phyloP scores from a whole-genome alignment of 2,329 filamentous ascomycete species.

The Shiraia sp. region DNA sequence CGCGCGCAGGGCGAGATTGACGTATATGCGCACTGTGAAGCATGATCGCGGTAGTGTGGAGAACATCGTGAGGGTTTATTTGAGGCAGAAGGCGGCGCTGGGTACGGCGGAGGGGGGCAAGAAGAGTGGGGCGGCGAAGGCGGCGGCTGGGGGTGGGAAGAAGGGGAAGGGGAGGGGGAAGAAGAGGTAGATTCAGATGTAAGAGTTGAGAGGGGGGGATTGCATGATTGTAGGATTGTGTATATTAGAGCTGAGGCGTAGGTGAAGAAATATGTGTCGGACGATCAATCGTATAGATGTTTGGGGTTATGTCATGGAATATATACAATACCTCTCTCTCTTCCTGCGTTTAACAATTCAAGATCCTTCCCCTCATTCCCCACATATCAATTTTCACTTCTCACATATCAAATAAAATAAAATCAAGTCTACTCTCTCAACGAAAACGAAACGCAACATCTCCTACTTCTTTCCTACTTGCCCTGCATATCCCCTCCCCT shows the following conservation, averaged over 20 bases:
- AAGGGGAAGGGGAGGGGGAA: slow-evolving; percentile 37
- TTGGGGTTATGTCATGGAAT: no score
- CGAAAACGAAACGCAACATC: not conserved
- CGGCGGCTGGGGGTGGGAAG: slow-evolving; percentile 28
- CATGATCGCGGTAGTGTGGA: slow-evolving; percentile 46
- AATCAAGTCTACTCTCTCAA: not conserved
- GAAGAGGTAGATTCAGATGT: slow-evolving; percentile 26
- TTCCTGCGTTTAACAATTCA: no score
- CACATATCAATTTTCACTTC: not conserved
- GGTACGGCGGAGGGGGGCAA: slow-evolving; percentile 33
- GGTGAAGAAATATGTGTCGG: no score
- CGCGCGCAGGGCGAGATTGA: slow-evolving; percentile 83
- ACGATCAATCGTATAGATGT: no score
- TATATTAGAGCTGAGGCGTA: not conserved
- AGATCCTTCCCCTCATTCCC: not conserved
- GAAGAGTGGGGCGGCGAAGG: slow-evolving; percentile 27
- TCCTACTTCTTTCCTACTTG: not conserved
- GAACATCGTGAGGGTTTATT: slow-evolving; percentile 42
- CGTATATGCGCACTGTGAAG: slow-evolving; percentile 72
- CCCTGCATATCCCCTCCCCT: not conserved
- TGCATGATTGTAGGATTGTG: not conserved
- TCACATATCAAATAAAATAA: no score
- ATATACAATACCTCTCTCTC: no score
- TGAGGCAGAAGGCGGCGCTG: slow-evolving; percentile 43
- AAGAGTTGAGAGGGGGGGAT: not conserved